These are phyloP conservation scores for Cercophora scortea DNA, from an alignment of 495 filamentous ascomycete genomes.

Conservation along the genomic window DNA sequence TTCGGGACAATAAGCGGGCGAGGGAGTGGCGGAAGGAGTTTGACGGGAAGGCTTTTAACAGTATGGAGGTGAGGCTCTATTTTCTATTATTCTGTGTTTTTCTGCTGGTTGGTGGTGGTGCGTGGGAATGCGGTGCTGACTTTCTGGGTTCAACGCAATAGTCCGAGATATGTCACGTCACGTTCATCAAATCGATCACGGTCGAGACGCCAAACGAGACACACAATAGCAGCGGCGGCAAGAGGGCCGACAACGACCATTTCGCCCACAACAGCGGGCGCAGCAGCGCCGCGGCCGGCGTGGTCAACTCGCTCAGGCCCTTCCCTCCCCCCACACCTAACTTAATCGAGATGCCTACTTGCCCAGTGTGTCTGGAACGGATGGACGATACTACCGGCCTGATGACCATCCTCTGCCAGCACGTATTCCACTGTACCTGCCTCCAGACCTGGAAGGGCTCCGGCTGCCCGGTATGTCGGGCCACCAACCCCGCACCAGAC, in stretches of 20 bases:
- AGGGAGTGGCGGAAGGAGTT: slow-evolving; percentile 75
- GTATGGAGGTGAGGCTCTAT: slow-evolving; percentile 49
- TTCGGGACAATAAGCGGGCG: slow-evolving; percentile 65
- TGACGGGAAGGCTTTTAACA: slow-evolving; percentile 93
- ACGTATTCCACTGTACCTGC: slow-evolving; percentile 97
- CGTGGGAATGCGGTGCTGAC: too few relatives aligned
- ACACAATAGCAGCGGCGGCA: slow-evolving; percentile 45
- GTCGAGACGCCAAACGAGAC: slow-evolving; percentile 41
- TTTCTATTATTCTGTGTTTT: too few relatives aligned
- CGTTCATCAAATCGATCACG: slow-evolving; percentile 86
- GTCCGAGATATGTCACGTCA: slow-evolving; percentile 94
- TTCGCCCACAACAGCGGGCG: slow-evolving; percentile 64
- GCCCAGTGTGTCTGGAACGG: slow-evolving; percentile 90
- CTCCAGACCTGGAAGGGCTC: slow-evolving; percentile 92
- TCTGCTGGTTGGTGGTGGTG: too few relatives aligned
- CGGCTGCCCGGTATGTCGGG: slow-evolving; percentile 91
- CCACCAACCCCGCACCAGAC: slow-evolving; percentile 49
- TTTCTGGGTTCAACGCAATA: too few relatives aligned
- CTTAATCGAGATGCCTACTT: slow-evolving; percentile 87
- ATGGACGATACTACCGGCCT: slow-evolving; percentile 97
- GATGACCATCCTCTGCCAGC: slow-evolving; percentile 92
- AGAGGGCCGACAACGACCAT: slow-evolving; percentile 54
- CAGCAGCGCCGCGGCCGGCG: slow-evolving; percentile 38
- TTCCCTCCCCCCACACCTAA: slow-evolving; percentile 86
- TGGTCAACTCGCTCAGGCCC: slow-evolving; percentile 60